Conservation (phyloP, 2,329 filamentous ascomycete genomes). For the Aureobasidium sp. region DNA sequence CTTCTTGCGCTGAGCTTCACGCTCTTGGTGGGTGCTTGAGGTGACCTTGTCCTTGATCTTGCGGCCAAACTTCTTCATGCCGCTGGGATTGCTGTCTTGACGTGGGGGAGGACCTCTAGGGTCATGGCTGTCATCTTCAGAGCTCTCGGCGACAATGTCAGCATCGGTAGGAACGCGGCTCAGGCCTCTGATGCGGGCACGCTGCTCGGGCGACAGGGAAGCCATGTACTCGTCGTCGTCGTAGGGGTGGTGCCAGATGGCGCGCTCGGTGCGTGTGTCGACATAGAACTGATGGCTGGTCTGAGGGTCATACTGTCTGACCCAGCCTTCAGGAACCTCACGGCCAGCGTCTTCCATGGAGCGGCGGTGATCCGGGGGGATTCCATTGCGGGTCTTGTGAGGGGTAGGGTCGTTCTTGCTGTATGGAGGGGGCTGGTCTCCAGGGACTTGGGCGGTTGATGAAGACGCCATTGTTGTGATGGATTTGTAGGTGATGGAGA, state of each 20-base stretch:
- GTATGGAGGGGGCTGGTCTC: conserved; percentile 11
- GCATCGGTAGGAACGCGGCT: conserved; percentile 26
- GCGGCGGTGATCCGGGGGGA: conserved; percentile 46
- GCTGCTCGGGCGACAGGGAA: conserved; percentile 43
- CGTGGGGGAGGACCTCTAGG: conserved; percentile 17
- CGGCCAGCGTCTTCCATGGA: conserved; percentile 57
- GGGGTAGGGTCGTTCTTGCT: not conserved
- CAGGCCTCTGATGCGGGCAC: conserved; percentile 38
- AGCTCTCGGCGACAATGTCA: conserved; percentile 41
- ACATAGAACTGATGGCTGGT: conserved; percentile 57
- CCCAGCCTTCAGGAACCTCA: conserved; percentile 50
- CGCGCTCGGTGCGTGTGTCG: conserved; percentile 47
- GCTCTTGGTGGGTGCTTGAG: conserved; percentile 49
- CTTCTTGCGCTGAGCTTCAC: conserved; percentile 39
- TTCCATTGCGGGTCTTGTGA: conserved; percentile 40
- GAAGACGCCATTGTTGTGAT: conserved; percentile 8
- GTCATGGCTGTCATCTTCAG: conserved; percentile 39
- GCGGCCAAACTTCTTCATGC: conserved; percentile 40
- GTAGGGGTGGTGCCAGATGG: conserved; percentile 56
- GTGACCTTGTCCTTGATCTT: conserved; percentile 56
- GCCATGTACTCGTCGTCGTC: conserved; percentile 51
- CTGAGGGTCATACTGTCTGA: conserved; percentile 49
- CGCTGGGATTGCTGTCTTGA: conserved; percentile 24
- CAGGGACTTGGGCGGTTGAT: not conserved
- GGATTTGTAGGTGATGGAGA: not conserved